These are phyloP conservation scores for Aspergillus avenaceus DNA, from an alignment of 495 filamentous ascomycete genomes.

Conservation along the genomic window DNA sequence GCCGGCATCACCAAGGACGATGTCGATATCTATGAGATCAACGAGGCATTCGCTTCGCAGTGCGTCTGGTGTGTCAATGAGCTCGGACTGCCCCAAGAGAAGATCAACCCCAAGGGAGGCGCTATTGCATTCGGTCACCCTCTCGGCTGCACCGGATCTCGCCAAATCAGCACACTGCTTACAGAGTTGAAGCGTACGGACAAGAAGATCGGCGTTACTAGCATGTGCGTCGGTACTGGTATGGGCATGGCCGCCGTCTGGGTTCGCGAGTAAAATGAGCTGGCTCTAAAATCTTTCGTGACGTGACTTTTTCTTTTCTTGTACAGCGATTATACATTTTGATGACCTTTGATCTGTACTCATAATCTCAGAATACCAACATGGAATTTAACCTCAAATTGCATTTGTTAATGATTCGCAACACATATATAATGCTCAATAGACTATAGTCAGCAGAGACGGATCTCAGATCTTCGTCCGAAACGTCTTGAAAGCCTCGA, in stretches of 20 bases:
- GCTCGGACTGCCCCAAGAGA: slow-evolving; percentile 68
- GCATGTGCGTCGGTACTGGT: slow-evolving; percentile 95
- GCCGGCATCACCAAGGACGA: slow-evolving; percentile 84
- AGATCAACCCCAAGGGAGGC: slow-evolving; percentile 96
- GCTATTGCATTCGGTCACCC: slow-evolving; percentile 99
- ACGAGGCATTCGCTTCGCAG: slow-evolving; percentile 96
- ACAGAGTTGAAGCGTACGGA: slow-evolving; percentile 79
- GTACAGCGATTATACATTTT: slow-evolving; percentile 30
- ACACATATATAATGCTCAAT: too few species aligned
- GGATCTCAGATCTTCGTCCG: slow-evolving; percentile 15
- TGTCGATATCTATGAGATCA: slow-evolving; percentile 98
- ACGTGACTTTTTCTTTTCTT: slow-evolving; percentile 18
- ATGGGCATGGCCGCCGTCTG: slow-evolving; percentile 97
- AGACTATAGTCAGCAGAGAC: too few species aligned
- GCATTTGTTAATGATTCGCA: neutral
- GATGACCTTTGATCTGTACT: slow-evolving; percentile 4
- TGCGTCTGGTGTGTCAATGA: slow-evolving; percentile 91
- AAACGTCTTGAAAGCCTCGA: slow-evolving; percentile 53
- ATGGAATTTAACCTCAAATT: neutral
- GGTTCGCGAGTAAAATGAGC: slow-evolving; percentile 69
- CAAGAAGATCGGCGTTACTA: slow-evolving; percentile 83
- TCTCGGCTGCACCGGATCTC: slow-evolving; percentile 86
- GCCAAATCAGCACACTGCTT: slow-evolving; percentile 88
- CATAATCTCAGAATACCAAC: slow-evolving; percentile 1
- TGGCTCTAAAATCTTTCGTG: slow-evolving; percentile 14